Evolutionary conservation across 208 protist genomes (phyloP), one percentile per base, ranked within the genome.

Genomic region (Crithidia expoeki): DNA sequence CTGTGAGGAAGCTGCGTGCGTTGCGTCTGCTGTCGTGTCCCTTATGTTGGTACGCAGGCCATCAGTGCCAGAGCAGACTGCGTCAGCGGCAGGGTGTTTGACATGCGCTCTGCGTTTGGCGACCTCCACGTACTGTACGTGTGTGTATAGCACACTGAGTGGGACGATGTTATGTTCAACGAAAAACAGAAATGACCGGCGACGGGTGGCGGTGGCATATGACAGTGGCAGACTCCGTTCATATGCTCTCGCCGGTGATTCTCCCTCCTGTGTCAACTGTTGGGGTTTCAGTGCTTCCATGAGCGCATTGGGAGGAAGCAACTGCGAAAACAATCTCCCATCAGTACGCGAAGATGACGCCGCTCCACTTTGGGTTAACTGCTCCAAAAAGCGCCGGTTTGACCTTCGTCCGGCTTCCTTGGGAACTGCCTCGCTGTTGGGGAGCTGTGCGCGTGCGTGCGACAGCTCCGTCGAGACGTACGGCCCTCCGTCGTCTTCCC

Each of bases 111-210:
- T 49, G 44, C 16, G 44, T 4, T 6, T n/a, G 19, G 44, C 16
- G 19, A 21, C 16, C 44, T 49, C 44, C 6, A 4, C 21, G 44
- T 49, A 19, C 16, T 49, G 30, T 40, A 69, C 53, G 25, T 36
- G 60, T 2, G 63, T 38, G 36, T 27, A 25, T 4, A 73, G 62
- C 27, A 79, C 1, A 36, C 72, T 83, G 51, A 83, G 68, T 3
- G 78, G 68, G 2, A 79, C 72, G 9, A 81, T 66, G 46, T 88
- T 56, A 49, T 81, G 68, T 0, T 27, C 34, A 0, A 90, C 60
- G 79, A 91, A 94, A 62, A 72, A 89, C 16, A 91, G 64, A 12
- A 91, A 28, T 2, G 81, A 76, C 28, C 70, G 74, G 32, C 88
- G 88, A 12, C 81, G 83, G 34, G 72, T 23, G 21, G 76, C 66